Conservation (phyloP, 1,139 yeast genomes). For the Dujonia santamariae region DNA sequence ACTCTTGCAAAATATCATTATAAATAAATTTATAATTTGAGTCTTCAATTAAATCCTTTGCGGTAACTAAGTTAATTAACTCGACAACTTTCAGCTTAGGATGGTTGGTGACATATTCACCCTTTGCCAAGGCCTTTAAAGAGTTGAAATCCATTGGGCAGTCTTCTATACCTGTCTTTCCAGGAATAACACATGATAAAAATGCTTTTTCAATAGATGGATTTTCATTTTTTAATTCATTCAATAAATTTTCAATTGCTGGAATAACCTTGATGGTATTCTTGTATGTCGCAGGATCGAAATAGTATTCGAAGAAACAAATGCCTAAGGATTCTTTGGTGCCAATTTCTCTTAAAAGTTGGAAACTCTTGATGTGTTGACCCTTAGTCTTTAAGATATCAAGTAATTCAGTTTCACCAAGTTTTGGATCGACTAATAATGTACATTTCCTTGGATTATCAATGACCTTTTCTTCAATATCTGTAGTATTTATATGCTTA, state of each 20-base stretch:
- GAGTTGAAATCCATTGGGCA: slow-evolving; percentile 31
- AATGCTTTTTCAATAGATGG: slow-evolving; percentile 21
- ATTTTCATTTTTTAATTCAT: slow-evolving; percentile 12
- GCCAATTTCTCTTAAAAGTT: slow-evolving; percentile 34
- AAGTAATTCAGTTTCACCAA: slow-evolving; percentile 25
- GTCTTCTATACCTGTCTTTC: slow-evolving; percentile 34
- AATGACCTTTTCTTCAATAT: slow-evolving; percentile 23
- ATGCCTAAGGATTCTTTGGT: slow-evolving; percentile 38
- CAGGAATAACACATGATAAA: slow-evolving; percentile 33
- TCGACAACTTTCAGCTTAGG: slow-evolving; percentile 57
- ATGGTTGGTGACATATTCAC: slow-evolving; percentile 34
- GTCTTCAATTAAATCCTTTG: slow-evolving; percentile 59
- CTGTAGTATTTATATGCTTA: slow-evolving; percentile 14
- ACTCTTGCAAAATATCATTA: slow-evolving; percentile 52
- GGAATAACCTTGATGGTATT: slow-evolving; percentile 14
- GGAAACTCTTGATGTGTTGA: slow-evolving; percentile 24
- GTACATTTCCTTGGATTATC: slow-evolving; percentile 40
- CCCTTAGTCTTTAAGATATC: slow-evolving; percentile 23
- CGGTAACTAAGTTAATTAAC: slow-evolving; percentile 61
- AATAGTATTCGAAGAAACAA: slow-evolving; percentile 36
- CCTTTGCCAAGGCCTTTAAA: slow-evolving; percentile 31
- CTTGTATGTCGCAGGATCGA: slow-evolving; percentile 14
- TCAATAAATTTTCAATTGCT: slow-evolving; percentile 15
- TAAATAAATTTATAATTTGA: slow-evolving; percentile 46
- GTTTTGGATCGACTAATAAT: slow-evolving; percentile 21